Evolutionary conservation across 495 filamentous ascomycete species (phyloP).

Genomic region (Podospora pseudoanserina): DNA sequence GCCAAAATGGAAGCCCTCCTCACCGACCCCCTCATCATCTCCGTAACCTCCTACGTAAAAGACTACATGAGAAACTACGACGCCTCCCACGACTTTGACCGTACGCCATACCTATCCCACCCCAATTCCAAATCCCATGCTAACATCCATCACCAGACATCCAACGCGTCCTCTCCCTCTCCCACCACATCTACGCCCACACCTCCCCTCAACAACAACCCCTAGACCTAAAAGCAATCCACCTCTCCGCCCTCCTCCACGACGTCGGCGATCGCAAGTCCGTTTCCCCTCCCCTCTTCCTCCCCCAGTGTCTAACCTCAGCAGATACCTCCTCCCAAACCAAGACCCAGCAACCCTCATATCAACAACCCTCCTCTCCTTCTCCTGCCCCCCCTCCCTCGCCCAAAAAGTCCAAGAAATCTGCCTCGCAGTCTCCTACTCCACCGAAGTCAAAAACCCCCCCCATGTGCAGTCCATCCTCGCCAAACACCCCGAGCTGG

Average conservation of each 20-base stretch:
- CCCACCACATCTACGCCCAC: slow-evolving; percentile 56
- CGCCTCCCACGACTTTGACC: slow-evolving; percentile 77
- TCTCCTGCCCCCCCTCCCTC: slow-evolving; percentile 52
- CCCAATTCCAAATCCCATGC: too few species aligned
- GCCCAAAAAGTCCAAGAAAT: slow-evolving; percentile 64
- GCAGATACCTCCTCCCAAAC: slow-evolving; percentile 52
- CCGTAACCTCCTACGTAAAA: slow-evolving; percentile 56
- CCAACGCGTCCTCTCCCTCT: slow-evolving; percentile 68
- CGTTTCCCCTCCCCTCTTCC: background rate
- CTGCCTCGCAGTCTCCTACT: slow-evolving; percentile 70
- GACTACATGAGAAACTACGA: slow-evolving; percentile 79
- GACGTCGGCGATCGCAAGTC: slow-evolving; percentile 81
- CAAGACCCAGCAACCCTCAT: slow-evolving; percentile 51
- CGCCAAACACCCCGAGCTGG: slow-evolving; percentile 64
- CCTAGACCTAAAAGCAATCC: slow-evolving; percentile 54
- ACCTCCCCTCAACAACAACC: slow-evolving; percentile 29
- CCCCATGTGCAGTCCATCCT: slow-evolving; percentile 51
- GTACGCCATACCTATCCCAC: too few species aligned
- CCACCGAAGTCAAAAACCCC: slow-evolving; percentile 64
- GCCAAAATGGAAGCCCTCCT: slow-evolving; percentile 28
- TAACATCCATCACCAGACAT: slow-evolving; percentile 47
- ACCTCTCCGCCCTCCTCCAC: slow-evolving; percentile 75
- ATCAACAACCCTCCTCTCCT: slow-evolving; percentile 52
- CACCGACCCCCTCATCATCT: slow-evolving; percentile 41
- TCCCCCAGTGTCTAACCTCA: background rate